Conservation (phyloP, 208 protist genomes). For the Crithidia expoeki region DNA sequence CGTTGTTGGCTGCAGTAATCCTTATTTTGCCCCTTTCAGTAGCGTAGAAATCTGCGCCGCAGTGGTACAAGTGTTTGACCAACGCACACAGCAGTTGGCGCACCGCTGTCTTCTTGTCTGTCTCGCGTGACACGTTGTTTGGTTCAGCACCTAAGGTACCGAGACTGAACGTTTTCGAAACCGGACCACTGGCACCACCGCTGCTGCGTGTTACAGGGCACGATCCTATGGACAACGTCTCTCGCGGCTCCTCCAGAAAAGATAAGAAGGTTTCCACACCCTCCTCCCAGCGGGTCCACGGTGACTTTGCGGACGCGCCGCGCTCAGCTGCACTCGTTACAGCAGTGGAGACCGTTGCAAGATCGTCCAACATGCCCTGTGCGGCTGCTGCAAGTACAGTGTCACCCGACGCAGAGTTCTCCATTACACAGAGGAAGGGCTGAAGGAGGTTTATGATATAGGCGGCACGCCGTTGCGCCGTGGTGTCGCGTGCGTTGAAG, state of each 20-base stretch:
- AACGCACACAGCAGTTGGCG: constrained; percentile 27
- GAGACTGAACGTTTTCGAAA: neutral
- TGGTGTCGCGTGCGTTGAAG: neutral
- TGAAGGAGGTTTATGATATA: constrained; percentile 9
- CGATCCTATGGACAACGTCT: neutral
- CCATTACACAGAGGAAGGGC: neutral
- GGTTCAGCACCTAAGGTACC: neutral
- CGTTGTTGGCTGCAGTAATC: neutral
- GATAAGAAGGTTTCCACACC: constrained; percentile 55
- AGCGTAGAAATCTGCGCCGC: constrained; percentile 27
- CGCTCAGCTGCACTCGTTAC: neutral
- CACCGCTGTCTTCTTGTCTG: constrained; percentile 12
- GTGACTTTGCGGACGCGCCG: neutral
- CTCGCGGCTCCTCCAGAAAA: constrained; percentile 30
- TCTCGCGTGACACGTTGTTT: neutral
- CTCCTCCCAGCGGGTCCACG: constrained; percentile 49
- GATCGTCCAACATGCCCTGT: neutral
- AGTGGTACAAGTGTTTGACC: constrained; percentile 26
- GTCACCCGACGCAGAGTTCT: neutral
- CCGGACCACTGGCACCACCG: neutral
- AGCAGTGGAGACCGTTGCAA: neutral
- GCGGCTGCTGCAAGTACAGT: neutral
- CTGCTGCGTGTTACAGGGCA: neutral
- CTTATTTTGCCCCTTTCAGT: neutral
- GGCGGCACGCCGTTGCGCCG: constrained; percentile 2